These are phyloP conservation scores for Aspergillus luchuensis DNA, from an alignment of 2,329 filamentous ascomycete species.

Conservation along the genomic window DNA sequence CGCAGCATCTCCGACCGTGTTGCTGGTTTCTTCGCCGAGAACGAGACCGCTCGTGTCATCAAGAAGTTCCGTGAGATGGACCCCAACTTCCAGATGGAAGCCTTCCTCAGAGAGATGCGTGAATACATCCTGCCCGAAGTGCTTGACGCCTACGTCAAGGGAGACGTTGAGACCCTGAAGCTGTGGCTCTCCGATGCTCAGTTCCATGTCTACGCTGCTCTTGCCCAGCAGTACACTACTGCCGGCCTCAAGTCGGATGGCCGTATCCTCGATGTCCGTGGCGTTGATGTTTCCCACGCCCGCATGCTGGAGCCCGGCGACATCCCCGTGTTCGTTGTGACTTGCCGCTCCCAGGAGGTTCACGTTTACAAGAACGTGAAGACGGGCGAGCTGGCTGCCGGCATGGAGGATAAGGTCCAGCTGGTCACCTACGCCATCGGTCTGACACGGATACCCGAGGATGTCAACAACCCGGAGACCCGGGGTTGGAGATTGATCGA, in stretches of 20 bases:
- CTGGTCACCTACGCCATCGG: conserved; percentile 98
- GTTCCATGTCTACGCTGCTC: conserved; percentile 93
- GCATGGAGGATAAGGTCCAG: conserved; percentile 98
- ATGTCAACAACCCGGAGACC: conserved; percentile 95
- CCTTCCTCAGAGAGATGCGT: conserved; percentile 90
- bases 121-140: conserved; percentile 98
- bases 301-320: conserved; percentile 53
- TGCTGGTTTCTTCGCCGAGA: conserved; percentile 95
- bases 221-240: conserved; percentile 93
- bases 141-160: conserved; percentile 96
- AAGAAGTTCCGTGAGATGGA: conserved; percentile 98
- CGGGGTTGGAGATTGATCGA: conserved; percentile 97
- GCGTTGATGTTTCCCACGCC: conserved; percentile 71
- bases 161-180: conserved; percentile 85
- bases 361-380: conserved; percentile 96
- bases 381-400: conserved; percentile 82
- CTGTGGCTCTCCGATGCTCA: conserved; percentile 96
- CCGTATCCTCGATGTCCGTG: conserved; percentile 89
- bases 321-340: conserved; percentile 90
- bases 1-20: conserved; percentile 92
- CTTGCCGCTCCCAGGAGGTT: conserved; percentile 93
- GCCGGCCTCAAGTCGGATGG: conserved; percentile 93
- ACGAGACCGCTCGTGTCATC: conserved; percentile 95
- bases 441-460: conserved; percentile 88
- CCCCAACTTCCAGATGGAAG: conserved; percentile 89